A percentile compares a stretch with the other conserved stretches of the same genome.
Evolutionary conservation across 805 yeast species (phyloP).

Genomic region (Dipodascus geniculatus): DNA sequence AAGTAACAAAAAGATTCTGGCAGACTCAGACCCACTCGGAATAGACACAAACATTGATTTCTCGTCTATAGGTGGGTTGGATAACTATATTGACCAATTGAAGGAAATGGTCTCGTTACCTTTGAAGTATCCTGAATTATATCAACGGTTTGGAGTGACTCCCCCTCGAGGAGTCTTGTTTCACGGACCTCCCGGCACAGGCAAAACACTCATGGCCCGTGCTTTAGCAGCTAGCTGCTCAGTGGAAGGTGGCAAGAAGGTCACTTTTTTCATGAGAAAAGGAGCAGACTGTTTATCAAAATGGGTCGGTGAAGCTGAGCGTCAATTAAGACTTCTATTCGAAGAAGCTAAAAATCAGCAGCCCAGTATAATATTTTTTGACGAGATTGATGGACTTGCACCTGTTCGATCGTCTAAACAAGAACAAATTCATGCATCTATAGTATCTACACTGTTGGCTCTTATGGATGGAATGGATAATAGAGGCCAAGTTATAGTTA

Average conservation of each 20-base stretch:
- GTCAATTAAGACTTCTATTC: conserved; percentile 79
- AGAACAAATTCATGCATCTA: conserved; percentile 96
- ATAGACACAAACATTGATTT: conserved; percentile 78
- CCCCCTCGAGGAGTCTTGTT: conserved; percentile 96
- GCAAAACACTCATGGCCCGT: conserved; percentile 95
- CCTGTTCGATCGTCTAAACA: conserved; percentile 96
- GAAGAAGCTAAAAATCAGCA: conserved; percentile 95
- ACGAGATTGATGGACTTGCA: conserved; percentile 96
- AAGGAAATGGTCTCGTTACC: conserved; percentile 97
- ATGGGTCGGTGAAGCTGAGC: conserved; percentile 99
- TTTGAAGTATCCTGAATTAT: conserved; percentile 82
- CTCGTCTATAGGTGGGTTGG: conserved; percentile 82
- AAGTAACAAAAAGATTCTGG: conserved; percentile 28
- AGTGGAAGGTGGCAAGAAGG: conserved; percentile 58
- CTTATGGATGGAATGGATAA: conserved; percentile 99
- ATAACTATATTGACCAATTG: conserved; percentile 77
- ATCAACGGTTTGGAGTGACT: conserved; percentile 77
- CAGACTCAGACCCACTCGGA: conserved; percentile 91
- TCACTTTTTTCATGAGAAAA: conserved; percentile 94
- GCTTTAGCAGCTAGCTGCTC: conserved; percentile 95
- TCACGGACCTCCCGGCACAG: conserved; percentile 99
- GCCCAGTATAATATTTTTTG: conserved; percentile 92
- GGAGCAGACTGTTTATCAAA: conserved; percentile 96
- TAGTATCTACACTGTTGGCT: conserved; percentile 88
- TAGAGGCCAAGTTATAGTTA: conserved; percentile 94